Evolutionary conservation across 805 yeast genomes (phyloP).

Genomic region (Komagataella mondaviorum): DNA sequence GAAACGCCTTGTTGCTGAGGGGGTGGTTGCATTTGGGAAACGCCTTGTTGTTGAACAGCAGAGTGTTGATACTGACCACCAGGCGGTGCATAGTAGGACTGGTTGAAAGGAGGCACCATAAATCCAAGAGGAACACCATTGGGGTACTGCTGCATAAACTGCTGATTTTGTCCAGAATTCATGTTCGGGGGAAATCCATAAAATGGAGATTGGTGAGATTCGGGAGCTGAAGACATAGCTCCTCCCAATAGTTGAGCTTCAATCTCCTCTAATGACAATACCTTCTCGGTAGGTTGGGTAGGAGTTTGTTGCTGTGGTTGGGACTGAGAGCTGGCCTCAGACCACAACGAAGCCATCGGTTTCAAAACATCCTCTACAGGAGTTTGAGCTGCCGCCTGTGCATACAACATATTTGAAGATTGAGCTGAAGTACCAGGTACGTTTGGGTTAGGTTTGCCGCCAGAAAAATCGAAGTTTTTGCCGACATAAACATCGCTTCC

Average conservation of each 20-base stretch:
- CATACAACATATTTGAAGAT: slow-evolving; percentile 24
- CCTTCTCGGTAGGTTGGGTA: slow-evolving; percentile 18
- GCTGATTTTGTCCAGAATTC: slow-evolving; percentile 4
- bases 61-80: not conserved
- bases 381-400: slow-evolving; percentile 23
- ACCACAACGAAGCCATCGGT: slow-evolving; percentile 69
- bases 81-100: not conserved
- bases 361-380: slow-evolving; percentile 29
- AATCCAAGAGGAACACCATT: slow-evolving; percentile 1
- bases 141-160: slow-evolving; percentile 2
- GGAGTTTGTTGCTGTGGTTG: slow-evolving; percentile 8
- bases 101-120: not conserved
- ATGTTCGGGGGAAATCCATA: slow-evolving; percentile 7
- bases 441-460: slow-evolving; percentile 11
- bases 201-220: slow-evolving; percentile 10
- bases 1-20: not conserved
- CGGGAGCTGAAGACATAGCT: slow-evolving; percentile 15
- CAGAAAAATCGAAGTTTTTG: slow-evolving; percentile 55
- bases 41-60: not conserved
- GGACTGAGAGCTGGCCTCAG: slow-evolving; percentile 14
- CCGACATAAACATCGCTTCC: slow-evolving; percentile 43
- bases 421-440: slow-evolving; percentile 3
- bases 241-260: slow-evolving; percentile 61
- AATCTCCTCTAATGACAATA: slow-evolving; percentile 68
- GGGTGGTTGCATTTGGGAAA: not conserved